phyloP scores from a whole-genome alignment of 2,329 filamentous ascomycete genomes.

The Whalleya microplaca region DNA sequence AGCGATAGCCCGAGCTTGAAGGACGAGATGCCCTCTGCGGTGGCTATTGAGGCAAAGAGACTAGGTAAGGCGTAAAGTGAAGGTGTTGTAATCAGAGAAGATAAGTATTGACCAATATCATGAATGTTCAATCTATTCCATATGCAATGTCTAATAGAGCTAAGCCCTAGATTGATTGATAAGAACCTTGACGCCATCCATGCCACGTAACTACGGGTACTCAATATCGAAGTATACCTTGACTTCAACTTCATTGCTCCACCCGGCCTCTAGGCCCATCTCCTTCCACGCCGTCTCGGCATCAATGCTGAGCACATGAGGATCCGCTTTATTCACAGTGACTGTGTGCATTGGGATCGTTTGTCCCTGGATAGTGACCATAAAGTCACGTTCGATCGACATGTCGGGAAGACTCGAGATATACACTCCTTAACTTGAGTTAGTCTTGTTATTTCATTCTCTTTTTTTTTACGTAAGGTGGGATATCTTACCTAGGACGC shows the following conservation, averaged over 20 bases:
- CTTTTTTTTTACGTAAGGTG: background rate
- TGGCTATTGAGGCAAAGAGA: conserved; percentile 43
- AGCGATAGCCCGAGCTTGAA: too few species aligned
- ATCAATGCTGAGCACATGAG: conserved; percentile 75
- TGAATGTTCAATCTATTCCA: background rate
- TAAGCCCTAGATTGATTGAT: background rate
- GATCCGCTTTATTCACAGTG: conserved; percentile 53
- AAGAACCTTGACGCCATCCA: background rate
- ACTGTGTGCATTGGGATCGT: conserved; percentile 72
- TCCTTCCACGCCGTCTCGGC: conserved; percentile 76
- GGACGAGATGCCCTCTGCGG: too few species aligned
- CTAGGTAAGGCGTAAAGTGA: conserved; percentile 32
- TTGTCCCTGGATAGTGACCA: conserved; percentile 74
- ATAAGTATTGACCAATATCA: background rate
- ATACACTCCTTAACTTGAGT: conserved; percentile 65
- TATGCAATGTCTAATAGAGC: background rate
- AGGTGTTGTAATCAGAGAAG: background rate
- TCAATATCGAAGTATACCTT: conserved; percentile 60
- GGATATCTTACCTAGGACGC: conserved; percentile 62
- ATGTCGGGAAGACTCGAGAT: conserved; percentile 69
- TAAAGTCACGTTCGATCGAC: conserved; percentile 66
- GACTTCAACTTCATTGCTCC: conserved; percentile 79
- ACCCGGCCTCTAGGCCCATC: conserved; percentile 69
- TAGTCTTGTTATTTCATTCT: conserved; percentile 7
- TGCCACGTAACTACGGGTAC: conserved; percentile 21